Percentiles rank a stretch among this genome's conserved stretches.
Conservation (phyloP, 2,329 filamentous ascomycete species). For the Fusarium nematophilum region DNA sequence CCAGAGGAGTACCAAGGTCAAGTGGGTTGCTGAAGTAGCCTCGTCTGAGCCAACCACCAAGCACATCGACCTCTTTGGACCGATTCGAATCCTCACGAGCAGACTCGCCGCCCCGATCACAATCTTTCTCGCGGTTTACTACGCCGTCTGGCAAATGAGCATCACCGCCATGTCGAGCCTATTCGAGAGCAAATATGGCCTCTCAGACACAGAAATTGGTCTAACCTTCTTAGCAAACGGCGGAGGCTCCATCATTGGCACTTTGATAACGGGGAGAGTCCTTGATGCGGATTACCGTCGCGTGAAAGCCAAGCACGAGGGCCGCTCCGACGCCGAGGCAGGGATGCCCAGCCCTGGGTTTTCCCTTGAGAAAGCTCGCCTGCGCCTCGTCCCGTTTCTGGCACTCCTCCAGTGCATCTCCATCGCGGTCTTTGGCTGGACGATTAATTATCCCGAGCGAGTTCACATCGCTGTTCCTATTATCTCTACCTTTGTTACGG, state of each 20-base stretch:
- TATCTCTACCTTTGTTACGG: conserved; percentile 61
- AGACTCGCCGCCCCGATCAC: conserved; percentile 58
- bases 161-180: conserved; percentile 64
- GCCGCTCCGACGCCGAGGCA: neutral
- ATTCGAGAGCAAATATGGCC: conserved; percentile 56
- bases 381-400: conserved; percentile 60
- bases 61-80: conserved; percentile 56
- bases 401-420: conserved; percentile 57
- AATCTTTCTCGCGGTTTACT: conserved; percentile 61
- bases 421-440: conserved; percentile 65
- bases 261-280: conserved; percentile 62
- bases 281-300: conserved; percentile 63
- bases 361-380: conserved; percentile 62
- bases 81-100: conserved; percentile 59
- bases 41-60: conserved; percentile 37
- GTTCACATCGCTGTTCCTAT: conserved; percentile 63
- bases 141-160: conserved; percentile 66
- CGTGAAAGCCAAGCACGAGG: conserved; percentile 44
- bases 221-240: conserved; percentile 67
- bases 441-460: conserved; percentile 53
- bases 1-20: conserved; percentile 44
- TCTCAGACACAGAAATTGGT: conserved; percentile 58
- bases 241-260: conserved; percentile 64
- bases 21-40: conserved; percentile 20
- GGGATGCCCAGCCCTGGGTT: conserved; percentile 46